phyloP scores from a whole-genome alignment of 208 protist species.

The Leishmania tarentolae region DNA sequence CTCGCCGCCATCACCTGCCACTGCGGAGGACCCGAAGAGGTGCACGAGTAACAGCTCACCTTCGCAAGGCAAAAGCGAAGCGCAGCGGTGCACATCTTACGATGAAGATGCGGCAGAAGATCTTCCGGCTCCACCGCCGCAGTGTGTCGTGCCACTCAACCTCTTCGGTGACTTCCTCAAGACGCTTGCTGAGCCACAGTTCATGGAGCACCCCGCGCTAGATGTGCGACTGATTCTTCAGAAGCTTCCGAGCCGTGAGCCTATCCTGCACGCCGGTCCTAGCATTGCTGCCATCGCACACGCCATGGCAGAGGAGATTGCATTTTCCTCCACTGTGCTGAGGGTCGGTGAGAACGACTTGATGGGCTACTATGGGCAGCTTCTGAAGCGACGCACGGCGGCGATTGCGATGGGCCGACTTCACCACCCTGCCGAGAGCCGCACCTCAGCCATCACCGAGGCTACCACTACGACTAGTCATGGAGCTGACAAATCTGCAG shows the following conservation, averaged over 20 bases:
- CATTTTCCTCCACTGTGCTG: conserved; percentile 48
- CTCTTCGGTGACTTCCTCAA: conserved; percentile 51
- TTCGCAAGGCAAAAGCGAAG: not conserved
- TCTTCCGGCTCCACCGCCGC: conserved; percentile 11
- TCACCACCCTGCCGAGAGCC: not conserved
- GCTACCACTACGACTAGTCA: not conserved
- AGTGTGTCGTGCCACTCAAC: conserved; percentile 61
- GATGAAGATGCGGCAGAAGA: not conserved
- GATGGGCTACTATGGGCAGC: conserved; percentile 34
- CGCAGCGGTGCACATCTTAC: not conserved
- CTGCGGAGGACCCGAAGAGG: not conserved
- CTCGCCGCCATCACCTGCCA: not conserved
- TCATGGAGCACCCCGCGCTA: conserved; percentile 42
- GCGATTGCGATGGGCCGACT: conserved; percentile 44
- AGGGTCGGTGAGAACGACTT: conserved; percentile 57
- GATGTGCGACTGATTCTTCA: conserved; percentile 57
- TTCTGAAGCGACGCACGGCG: conserved; percentile 36
- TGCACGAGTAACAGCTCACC: not conserved
- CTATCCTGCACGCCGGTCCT: conserved; percentile 47
- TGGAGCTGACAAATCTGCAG: not conserved
- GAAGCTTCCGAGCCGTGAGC: conserved; percentile 47
- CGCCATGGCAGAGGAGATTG: conserved; percentile 42
- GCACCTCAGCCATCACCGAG: not conserved
- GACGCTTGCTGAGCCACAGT: conserved; percentile 55
- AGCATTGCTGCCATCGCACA: conserved; percentile 57